Percentiles rank a stretch among this genome's conserved stretches.
Evolutionary conservation across 2,329 filamentous ascomycete species (phyloP).

Genomic region (Fusarium nodosum): DNA sequence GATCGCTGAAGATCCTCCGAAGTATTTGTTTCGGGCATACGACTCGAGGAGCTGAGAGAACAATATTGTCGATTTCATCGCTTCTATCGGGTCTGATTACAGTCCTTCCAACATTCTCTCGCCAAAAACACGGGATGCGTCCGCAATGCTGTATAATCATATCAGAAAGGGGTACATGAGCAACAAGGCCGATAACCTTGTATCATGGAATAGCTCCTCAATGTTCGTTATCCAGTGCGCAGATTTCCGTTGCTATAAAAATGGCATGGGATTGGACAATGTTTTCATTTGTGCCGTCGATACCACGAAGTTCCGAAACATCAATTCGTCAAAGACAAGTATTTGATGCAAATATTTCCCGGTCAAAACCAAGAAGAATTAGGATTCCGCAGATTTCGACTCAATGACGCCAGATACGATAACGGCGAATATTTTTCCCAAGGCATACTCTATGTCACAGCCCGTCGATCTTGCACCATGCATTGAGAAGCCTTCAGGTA

Average conservation of each 20-base stretch:
- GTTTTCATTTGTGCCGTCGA: background rate
- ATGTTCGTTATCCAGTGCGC: background rate
- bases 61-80: no score
- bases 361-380: rapidly evolving
- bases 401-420: rapidly evolving
- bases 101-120: no score
- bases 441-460: rapidly evolving
- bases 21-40: no score
- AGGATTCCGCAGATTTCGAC: background rate
- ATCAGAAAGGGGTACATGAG: rapidly evolving
- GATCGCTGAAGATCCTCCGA: no score
- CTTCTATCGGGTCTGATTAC: no score
- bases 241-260: background rate
- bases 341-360: rapidly evolving
- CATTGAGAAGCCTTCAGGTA: rapidly evolving
- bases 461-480: rapidly evolving
- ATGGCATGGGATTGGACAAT: background rate
- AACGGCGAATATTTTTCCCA: constrained; percentile 11
- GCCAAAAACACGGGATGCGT: rapidly evolving
- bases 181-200: rapidly evolving
- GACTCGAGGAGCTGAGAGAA: no score
- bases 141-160: background rate
- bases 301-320: background rate
- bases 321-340: background rate
- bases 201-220: constrained; percentile 1